Base-by-base conservation (phyloP, 257 asterid species). In the Solanum ahanhuiri region DNA sequence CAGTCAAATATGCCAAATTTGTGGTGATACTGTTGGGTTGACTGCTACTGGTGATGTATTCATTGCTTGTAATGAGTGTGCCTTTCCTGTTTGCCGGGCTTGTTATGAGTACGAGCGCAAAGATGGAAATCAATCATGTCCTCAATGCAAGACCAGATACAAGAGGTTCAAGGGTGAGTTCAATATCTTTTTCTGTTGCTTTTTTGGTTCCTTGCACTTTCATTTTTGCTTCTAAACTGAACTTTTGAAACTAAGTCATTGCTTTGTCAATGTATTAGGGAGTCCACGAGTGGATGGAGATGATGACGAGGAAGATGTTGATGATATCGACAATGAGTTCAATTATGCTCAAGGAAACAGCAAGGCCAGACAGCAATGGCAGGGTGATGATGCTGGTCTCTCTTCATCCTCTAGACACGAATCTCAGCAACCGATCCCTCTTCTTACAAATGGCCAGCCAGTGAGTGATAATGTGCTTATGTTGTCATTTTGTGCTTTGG, bases 21-120 rank as follows among this genome's bases (percentile, higher is more conserved):
- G 98, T 90, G 98, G 96, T 51, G 98, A 95, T 85, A 89, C 92
- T 33, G 97, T 96, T 86, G 98, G 98, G 76, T 85, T 91, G 69
- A 87, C 91, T 51, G 91, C 90, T 39, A 90, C 20, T 88, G 99
- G 98, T 25, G 98, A 96, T 76, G 86, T 90, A 15, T 96, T 96
- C 88, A 95, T 96, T 88, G 98, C 98, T 88, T 96, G 99, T 91
- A 93, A 96, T 45, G 99, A 96, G 88, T 96, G 99, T 83, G 98
- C 95, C 35, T 95, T 95, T 89, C 99, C 99, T 12, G 98, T 95
- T 85, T 96, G 98, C 88, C 95, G 98, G 73, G 92, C 96, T 87
- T 96, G 99, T 86, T 96, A 96, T 82, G 99, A 96, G 87, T 96
- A 95, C 5, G 99, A 96, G 89, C 89, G 99, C 72, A 96, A 92